Evolutionary conservation across 805 yeast species (phyloP).

Genomic region (Ogataea minuta): DNA sequence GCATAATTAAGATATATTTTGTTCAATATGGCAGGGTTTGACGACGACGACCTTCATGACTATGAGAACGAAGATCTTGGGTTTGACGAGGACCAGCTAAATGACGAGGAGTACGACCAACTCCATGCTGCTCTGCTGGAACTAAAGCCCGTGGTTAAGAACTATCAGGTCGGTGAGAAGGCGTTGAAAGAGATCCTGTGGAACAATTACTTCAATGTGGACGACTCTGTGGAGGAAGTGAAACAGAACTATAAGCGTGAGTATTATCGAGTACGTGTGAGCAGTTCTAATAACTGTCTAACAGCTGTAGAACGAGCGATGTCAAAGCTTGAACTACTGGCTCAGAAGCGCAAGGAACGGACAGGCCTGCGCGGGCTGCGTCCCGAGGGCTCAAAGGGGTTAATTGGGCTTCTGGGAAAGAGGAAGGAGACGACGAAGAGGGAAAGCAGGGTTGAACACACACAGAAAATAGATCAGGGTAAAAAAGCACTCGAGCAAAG

Average conservation of each 20-base stretch:
- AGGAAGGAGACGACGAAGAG: background rate
- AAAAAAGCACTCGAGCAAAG: background rate
- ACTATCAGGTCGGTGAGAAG: constrained; percentile 45
- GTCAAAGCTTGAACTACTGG: constrained; percentile 48
- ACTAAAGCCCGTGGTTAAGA: constrained; percentile 37
- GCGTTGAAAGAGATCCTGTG: constrained; percentile 59
- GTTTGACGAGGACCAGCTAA: constrained; percentile 39
- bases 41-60: constrained; percentile 25
- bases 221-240: constrained; percentile 48
- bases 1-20: background rate
- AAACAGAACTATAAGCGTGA: constrained; percentile 33
- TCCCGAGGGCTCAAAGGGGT: background rate
- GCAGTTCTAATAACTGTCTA: constrained; percentile 2
- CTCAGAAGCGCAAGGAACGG: constrained; percentile 37
- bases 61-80: constrained; percentile 27
- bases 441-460: too few relatives aligned
- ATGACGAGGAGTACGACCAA: constrained; percentile 42
- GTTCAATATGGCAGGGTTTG: constrained; percentile 16
- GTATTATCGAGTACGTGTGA: constrained; percentile 19
- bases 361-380: constrained; percentile 7
- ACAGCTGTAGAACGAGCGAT: constrained; percentile 12
- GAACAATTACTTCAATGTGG: constrained; percentile 55
- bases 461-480: background rate
- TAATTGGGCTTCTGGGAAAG: constrained; percentile 1
- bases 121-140: constrained; percentile 44